A percentile compares a stretch with the other conserved stretches of the same genome.
Evolutionary conservation across 1,284 basidiomycete species (phyloP).

Genomic region (Mycosarcoma maydis): DNA sequence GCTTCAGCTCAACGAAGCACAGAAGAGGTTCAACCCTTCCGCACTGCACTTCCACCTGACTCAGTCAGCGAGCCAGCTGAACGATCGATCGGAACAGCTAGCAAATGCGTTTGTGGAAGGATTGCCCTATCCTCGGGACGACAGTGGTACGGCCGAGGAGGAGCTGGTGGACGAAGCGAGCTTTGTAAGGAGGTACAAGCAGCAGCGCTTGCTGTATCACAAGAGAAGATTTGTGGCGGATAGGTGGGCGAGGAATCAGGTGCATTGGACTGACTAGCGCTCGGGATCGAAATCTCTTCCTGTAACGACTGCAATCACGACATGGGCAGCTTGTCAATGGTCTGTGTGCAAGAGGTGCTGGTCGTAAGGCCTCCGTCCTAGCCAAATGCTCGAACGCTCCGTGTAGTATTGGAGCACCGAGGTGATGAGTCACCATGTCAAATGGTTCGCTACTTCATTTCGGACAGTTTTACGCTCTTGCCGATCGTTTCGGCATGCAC

Average conservation of each 20-base stretch:
- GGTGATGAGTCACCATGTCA: too few relatives aligned
- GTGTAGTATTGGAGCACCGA: too few relatives aligned
- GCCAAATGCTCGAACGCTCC: too few relatives aligned
- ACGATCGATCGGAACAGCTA: conserved; percentile 58
- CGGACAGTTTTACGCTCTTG: conserved; percentile 5
- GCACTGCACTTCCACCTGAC: conserved; percentile 51
- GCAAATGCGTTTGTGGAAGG: conserved; percentile 63
- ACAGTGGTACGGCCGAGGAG: conserved; percentile 19
- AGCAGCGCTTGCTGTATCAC: conserved; percentile 49
- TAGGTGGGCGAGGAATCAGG: conserved; percentile 47
- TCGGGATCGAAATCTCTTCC: too few relatives aligned
- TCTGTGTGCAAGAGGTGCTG: too few relatives aligned
- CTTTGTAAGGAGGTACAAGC: conserved; percentile 55
- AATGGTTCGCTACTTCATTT: conserved; percentile 7
- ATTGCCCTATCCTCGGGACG: conserved; percentile 39
- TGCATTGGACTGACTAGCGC: conserved; percentile 49
- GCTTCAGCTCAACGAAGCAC: conserved; percentile 44
- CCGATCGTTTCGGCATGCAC: too few relatives aligned
- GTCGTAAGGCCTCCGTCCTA: too few relatives aligned
- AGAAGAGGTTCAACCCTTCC: conserved; percentile 55
- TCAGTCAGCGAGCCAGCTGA: conserved; percentile 45
- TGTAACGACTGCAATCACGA: not conserved
- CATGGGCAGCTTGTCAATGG: too few relatives aligned
- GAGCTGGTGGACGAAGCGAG: conserved; percentile 27
- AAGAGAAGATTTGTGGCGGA: conserved; percentile 49